Evolutionary conservation across 1,284 basidiomycete species (phyloP).

Genomic region (Malassezia furfur): DNA sequence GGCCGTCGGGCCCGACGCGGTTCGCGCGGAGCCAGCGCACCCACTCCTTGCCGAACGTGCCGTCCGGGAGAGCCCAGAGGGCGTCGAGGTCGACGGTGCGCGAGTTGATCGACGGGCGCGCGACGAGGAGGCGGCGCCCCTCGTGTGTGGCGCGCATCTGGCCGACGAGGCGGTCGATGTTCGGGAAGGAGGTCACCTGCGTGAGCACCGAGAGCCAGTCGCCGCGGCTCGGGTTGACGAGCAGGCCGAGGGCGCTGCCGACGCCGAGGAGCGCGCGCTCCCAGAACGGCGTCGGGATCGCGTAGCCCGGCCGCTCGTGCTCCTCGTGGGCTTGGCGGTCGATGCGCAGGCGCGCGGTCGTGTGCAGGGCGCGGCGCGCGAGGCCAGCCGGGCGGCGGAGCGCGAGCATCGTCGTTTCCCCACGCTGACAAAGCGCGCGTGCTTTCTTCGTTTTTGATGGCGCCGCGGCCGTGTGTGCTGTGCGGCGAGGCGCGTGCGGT

Average conservation of each 20-base stretch:
- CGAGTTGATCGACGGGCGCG: slow-evolving; percentile 72
- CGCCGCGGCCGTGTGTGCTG: slow-evolving; percentile 62
- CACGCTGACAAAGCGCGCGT: neutral
- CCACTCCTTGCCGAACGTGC: slow-evolving; percentile 78
- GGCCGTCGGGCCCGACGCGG: slow-evolving; percentile 86
- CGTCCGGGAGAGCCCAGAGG: slow-evolving; percentile 62
- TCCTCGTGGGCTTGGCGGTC: slow-evolving; percentile 7
- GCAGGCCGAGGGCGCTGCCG: slow-evolving; percentile 73
- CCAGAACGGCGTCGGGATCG: slow-evolving; percentile 6
- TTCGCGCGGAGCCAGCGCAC: slow-evolving; percentile 81
- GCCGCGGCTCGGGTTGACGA: slow-evolving; percentile 71
- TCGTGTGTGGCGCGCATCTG: slow-evolving; percentile 63
- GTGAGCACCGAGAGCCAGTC: slow-evolving; percentile 31
- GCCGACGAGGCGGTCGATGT: slow-evolving; percentile 69
- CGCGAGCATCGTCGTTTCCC: neutral
- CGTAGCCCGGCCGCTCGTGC: slow-evolving; percentile 13
- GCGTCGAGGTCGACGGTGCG: slow-evolving; percentile 63
- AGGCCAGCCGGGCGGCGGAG: neutral
- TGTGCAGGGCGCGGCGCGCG: neutral
- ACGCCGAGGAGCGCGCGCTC: slow-evolving; percentile 61
- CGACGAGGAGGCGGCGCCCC: slow-evolving; percentile 61
- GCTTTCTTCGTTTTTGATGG: slow-evolving; percentile 52
- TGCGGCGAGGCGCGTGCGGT: slow-evolving; percentile 72
- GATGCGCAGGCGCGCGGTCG: no score
- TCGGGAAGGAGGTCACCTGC: slow-evolving; percentile 50